phyloP scores from a whole-genome alignment of 2,329 filamentous ascomycete genomes.

The Cylindrodendrum hubeiense region DNA sequence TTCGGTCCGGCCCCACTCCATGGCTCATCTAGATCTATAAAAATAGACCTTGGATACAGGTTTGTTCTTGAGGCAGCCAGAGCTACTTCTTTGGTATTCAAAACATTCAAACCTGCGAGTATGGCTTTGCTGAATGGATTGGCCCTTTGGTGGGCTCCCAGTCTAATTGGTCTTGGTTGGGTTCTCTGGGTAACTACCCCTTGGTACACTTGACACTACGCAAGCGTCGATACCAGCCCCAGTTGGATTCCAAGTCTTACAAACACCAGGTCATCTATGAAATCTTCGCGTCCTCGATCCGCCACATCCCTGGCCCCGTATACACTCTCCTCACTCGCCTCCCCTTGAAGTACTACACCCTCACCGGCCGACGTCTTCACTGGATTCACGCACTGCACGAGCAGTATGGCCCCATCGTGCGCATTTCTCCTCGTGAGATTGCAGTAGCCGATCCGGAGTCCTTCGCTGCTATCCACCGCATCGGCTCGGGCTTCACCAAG shows the following conservation, averaged over 20 bases:
- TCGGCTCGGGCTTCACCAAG: constrained; percentile 30
- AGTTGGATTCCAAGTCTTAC: not conserved
- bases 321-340: constrained; percentile 25
- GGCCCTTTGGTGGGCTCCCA: not conserved
- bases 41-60: not conserved
- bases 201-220: not conserved
- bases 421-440: constrained; percentile 21
- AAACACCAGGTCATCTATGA: not conserved
- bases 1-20: not conserved
- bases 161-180: not conserved
- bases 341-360: constrained; percentile 1
- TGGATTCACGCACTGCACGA: constrained; percentile 24
- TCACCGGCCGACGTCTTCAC: constrained; percentile 19
- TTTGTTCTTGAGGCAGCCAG: not conserved
- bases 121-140: not conserved
- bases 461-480: constrained; percentile 29
- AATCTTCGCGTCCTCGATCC: not conserved
- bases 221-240: not conserved
- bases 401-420: constrained; percentile 15
- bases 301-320: constrained; percentile 22
- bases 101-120: not conserved
- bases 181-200: not conserved
- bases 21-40: not conserved
- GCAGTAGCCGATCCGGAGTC: constrained; percentile 16
- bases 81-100: not conserved